Conservation (phyloP, 495 filamentous ascomycete species). For the Penicillium diatomitis region DNA sequence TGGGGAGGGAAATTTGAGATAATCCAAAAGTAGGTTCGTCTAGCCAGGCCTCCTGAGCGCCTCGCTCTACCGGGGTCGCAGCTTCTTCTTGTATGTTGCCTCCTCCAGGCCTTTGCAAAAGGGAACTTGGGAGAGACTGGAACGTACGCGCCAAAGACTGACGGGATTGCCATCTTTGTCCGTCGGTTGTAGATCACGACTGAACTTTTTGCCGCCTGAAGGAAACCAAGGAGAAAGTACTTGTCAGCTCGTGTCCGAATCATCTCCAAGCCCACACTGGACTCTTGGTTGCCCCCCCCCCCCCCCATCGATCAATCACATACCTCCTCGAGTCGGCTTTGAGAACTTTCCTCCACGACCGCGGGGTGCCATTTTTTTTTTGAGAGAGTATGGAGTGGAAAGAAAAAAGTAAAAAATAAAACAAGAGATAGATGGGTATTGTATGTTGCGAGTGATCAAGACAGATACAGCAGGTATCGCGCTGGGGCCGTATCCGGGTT, state of each 20-base stretch:
- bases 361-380: slow-evolving; percentile 35
- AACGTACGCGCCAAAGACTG: slow-evolving; percentile 67
- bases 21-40: too few species aligned
- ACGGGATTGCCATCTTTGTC: slow-evolving; percentile 72
- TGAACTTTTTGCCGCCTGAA: slow-evolving; percentile 88
- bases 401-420: not conserved
- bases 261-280: too few species aligned
- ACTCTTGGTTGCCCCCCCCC: too few species aligned
- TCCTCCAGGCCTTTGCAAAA: too few species aligned
- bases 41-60: too few species aligned
- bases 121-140: not conserved
- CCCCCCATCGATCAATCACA: slow-evolving; percentile 20
- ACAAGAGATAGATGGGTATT: too few species aligned
- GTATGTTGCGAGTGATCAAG: too few species aligned
- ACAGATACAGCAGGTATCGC: too few species aligned
- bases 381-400: not conserved
- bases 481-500: too few species aligned
- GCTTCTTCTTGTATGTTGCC: too few species aligned
- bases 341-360: slow-evolving; percentile 88
- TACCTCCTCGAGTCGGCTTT: slow-evolving; percentile 89
- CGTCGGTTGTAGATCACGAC: slow-evolving; percentile 73
- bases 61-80: too few species aligned
- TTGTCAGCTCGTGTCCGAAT: not conserved
- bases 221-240: not conserved
- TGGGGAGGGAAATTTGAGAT: not conserved